These are phyloP conservation scores for Lachancea mirantina DNA, from an alignment of 805 yeast genomes.

Conservation along the genomic window DNA sequence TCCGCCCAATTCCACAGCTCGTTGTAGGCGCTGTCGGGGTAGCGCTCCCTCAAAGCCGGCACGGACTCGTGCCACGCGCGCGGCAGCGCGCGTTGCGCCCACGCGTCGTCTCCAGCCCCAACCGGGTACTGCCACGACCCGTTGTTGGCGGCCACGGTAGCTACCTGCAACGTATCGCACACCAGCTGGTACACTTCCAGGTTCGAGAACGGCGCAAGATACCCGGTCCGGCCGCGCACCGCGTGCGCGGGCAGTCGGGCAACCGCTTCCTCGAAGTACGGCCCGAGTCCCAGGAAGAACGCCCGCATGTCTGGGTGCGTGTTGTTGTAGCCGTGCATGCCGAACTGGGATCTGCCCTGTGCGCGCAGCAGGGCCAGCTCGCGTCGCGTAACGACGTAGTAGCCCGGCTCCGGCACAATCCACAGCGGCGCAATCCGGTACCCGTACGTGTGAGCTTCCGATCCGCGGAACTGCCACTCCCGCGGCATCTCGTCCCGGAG, in stretches of 20 bases:
- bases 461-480: constrained; percentile 28
- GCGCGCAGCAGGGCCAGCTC: constrained; percentile 36
- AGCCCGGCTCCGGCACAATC: constrained; percentile 80
- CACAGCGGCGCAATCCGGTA: constrained; percentile 77
- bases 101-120: neutral
- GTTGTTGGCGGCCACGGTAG: constrained; percentile 3
- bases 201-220: constrained; percentile 58
- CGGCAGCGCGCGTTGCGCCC: constrained; percentile 1
- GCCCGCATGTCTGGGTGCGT: constrained; percentile 78
- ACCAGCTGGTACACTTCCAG: constrained; percentile 66
- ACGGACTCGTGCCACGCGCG: constrained; percentile 2
- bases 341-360: constrained; percentile 33
- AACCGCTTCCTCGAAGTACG: constrained; percentile 46
- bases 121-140: constrained; percentile 1
- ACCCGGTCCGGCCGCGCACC: constrained; percentile 6
- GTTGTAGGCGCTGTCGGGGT: constrained; percentile 3
- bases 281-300: constrained; percentile 72
- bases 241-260: constrained; percentile 16
- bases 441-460: constrained; percentile 29
- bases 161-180: constrained; percentile 52
- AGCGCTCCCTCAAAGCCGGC: neutral
- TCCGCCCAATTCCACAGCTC: constrained; percentile 3
- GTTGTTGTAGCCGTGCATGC: constrained; percentile 82
- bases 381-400: constrained; percentile 56
- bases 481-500: constrained; percentile 46